These are phyloP conservation scores for Aphanocladium album DNA, from an alignment of 2,329 filamentous ascomycete genomes.

Conservation along the genomic window DNA sequence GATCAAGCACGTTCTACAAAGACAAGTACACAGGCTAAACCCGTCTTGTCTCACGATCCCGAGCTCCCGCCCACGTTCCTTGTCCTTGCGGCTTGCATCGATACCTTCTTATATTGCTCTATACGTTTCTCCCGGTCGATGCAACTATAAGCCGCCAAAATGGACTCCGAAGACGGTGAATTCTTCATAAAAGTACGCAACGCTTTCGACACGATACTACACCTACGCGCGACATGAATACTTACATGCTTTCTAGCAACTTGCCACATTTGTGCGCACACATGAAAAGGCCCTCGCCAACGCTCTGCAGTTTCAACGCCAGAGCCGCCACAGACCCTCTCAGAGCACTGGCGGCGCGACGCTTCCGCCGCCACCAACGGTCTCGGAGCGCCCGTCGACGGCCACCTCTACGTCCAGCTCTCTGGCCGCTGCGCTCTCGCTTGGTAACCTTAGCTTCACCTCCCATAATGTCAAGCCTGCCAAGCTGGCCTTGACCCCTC, in stretches of 20 bases:
- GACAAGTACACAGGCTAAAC: neutral
- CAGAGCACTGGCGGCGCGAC: constrained; percentile 58
- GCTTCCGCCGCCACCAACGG: constrained; percentile 50
- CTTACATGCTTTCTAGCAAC: constrained; percentile 60
- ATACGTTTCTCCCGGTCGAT: constrained; percentile 22
- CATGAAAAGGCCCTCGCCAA: constrained; percentile 97
- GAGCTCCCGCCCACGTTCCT: constrained; percentile 1
- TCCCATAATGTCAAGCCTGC: constrained; percentile 83
- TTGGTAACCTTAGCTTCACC: constrained; percentile 78
- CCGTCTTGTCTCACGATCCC: neutral
- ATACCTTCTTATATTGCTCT: neutral
- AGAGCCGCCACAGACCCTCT: constrained; percentile 65
- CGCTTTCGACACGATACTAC: neutral
- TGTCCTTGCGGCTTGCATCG: neutral
- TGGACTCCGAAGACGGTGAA: constrained; percentile 88
- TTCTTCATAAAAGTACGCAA: constrained; percentile 74
- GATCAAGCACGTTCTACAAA: neutral
- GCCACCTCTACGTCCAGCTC: constrained; percentile 66
- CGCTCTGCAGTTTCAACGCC: constrained; percentile 74
- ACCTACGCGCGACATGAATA: constrained; percentile 14
- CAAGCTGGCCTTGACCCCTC: constrained; percentile 87
- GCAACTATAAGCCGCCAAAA: constrained; percentile 45
- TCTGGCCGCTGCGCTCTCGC: constrained; percentile 79
- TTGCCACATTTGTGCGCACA: constrained; percentile 92
- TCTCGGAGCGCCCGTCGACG: constrained; percentile 58